A percentile compares a stretch with the other conserved stretches of the same genome.
Evolutionary conservation across 1,284 basidiomycete species (phyloP).

Genomic region (Psilocybe mexicana): DNA sequence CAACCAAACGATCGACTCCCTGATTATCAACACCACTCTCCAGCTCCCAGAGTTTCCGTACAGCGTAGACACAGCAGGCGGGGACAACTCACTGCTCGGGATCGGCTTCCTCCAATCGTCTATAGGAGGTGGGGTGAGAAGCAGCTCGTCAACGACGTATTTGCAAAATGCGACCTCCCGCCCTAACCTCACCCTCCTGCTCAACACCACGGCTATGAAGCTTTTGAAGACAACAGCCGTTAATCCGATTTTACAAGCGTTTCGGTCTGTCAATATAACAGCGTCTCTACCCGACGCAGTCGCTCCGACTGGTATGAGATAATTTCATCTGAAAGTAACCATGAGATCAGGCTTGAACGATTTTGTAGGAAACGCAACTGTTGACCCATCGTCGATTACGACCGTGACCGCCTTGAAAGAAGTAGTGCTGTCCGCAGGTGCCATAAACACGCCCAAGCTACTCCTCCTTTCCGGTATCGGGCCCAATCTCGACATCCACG

Average conservation of each 20-base stretch:
- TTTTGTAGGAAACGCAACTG: neutral
- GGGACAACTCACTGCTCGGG: neutral
- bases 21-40: neutral
- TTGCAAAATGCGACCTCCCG: neutral
- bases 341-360: neutral
- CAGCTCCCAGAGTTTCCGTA: neutral
- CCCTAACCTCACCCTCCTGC: neutral
- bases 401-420: constrained; percentile 4
- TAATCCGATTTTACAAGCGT: neutral
- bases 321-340: no score
- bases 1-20: constrained; percentile 1
- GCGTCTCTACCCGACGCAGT: neutral
- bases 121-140: neutral
- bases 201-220: neutral
- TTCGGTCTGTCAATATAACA: neutral
- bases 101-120: neutral
- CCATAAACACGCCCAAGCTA: constrained; percentile 1
- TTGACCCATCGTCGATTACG: neutral
- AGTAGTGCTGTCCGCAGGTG: constrained; percentile 9
- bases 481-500: constrained; percentile 12
- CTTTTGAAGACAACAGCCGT: neutral
- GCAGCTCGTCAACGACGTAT: neutral
- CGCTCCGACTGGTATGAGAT: neutral
- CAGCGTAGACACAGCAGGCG: neutral
- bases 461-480: constrained; percentile 19